Percentiles rank a stretch among this genome's conserved stretches.
Conservation (phyloP, 1,284 basidiomycete species). For the Trametes versicolor region DNA sequence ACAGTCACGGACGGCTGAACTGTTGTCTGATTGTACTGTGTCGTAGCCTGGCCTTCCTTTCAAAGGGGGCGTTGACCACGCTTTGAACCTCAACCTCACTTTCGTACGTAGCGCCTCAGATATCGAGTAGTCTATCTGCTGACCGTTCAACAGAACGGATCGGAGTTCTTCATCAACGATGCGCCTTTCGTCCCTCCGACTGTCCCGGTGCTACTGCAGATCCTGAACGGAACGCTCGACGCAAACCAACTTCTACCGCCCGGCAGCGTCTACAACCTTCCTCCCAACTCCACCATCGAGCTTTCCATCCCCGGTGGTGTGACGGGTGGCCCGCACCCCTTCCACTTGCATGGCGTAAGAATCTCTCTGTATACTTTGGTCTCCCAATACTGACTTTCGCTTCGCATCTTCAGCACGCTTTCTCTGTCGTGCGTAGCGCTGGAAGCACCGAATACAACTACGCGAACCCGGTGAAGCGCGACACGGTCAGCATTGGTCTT, state of each 20-base stretch:
- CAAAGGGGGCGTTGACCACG: constrained; percentile 42
- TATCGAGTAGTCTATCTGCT: not conserved
- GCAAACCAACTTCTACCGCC: constrained; percentile 45
- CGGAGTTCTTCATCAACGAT: constrained; percentile 43
- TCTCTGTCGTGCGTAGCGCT: constrained; percentile 38
- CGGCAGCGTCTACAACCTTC: constrained; percentile 47
- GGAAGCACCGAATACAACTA: constrained; percentile 45
- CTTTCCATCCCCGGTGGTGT: constrained; percentile 46
- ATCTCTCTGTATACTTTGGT: not conserved
- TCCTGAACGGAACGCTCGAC: constrained; percentile 44
- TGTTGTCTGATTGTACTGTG: not conserved
- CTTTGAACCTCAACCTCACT: constrained; percentile 40
- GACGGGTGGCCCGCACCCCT: constrained; percentile 48
- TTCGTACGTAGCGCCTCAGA: too few species aligned
- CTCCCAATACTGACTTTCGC: not conserved
- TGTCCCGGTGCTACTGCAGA: constrained; percentile 50
- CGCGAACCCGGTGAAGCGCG: constrained; percentile 47
- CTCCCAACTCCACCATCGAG: constrained; percentile 47
- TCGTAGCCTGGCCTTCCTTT: constrained; percentile 41
- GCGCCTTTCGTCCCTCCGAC: constrained; percentile 40
- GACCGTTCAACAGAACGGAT: constrained; percentile 19
- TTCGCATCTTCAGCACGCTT: constrained; percentile 29
- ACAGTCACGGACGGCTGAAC: not conserved
- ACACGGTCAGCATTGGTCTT: constrained; percentile 40
- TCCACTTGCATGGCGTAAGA: constrained; percentile 54